These are phyloP conservation scores for Penicillium herquei DNA, from an alignment of 495 filamentous ascomycete species.

Conservation along the genomic window DNA sequence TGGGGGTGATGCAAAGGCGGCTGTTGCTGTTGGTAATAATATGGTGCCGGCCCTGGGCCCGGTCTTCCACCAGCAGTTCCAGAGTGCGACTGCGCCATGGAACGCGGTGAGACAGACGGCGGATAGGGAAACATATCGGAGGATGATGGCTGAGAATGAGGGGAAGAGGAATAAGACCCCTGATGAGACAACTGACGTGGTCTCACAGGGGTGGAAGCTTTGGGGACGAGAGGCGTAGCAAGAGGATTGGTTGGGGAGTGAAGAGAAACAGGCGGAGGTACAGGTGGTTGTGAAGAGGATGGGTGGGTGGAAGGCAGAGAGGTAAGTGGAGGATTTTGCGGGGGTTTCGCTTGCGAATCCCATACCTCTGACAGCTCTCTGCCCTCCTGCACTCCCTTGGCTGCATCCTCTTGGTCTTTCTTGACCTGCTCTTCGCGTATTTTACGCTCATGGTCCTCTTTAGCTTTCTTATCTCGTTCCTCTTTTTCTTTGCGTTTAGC, in stretches of 20 bases:
- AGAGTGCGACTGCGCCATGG: conserved; percentile 36
- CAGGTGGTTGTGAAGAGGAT: conserved; percentile 44
- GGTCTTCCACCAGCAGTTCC: conserved; percentile 32
- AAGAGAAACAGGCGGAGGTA: conserved; percentile 29
- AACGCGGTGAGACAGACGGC: conserved; percentile 42
- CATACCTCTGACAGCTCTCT: conserved; percentile 49
- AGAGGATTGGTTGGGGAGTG: conserved; percentile 77
- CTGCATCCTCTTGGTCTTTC: conserved; percentile 46
- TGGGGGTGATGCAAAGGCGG: conserved; percentile 49
- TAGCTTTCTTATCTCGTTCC: conserved; percentile 70
- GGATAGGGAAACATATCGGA: conserved; percentile 34
- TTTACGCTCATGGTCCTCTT: conserved; percentile 66
- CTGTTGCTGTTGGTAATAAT: conserved; percentile 32
- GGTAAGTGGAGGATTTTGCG: conserved; percentile 37
- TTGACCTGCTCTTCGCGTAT: conserved; percentile 61
- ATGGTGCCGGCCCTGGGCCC: background rate
- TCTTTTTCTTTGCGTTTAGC: conserved; percentile 62
- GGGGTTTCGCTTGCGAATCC: conserved; percentile 45
- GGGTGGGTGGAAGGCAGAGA: conserved; percentile 48
- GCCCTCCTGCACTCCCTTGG: conserved; percentile 44
- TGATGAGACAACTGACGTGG: conserved; percentile 79
- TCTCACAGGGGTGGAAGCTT: conserved; percentile 75
- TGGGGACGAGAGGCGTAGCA: conserved; percentile 78
- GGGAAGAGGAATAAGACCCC: conserved; percentile 68
- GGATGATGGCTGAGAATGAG: conserved; percentile 44